Base-by-base conservation (phyloP, 805 yeast genomes). In the Pichia heedii region DNA sequence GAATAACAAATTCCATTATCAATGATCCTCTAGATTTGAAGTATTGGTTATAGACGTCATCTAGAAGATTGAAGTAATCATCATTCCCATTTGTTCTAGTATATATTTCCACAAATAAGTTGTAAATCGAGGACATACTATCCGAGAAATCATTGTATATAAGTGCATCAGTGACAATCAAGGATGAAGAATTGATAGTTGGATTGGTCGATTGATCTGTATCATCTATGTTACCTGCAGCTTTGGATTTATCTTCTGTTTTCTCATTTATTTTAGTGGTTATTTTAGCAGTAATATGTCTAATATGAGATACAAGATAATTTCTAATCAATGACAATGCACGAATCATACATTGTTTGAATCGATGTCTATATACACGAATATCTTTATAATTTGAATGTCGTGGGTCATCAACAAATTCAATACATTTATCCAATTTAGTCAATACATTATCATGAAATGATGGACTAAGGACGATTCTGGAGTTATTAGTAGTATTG, bases 311-410 rank as follows among this genome's bases (percentile, higher is more conserved):
- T 10, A 68, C 68, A 43, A 84, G 62, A 56, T 80, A 86, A 54
- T 81, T 84, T 49, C 81, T 73, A 15, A 87, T 75, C 46, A 90
- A 66, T 0, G 93, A 78, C 38, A 87, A 69, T 1, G 94, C 81
- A 46, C 96, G 72, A 1, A 89, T 79, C 72, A 87, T 70, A 54
- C 96, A 85, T 53, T 85, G 94, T 48, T 84, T 76, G 63, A 85
- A 86, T 46, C 89, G 73, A 49, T 79, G 76, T 39, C 71, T 73
- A 57, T 84, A 87, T 2, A 76, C 56, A 22, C 79, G 90, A 11
- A 76, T 67, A 42, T 88, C 95, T 55, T 76, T 79, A 54, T 83
- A 82, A 10, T 56, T 47, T 5, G 56, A 48, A 45, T 79, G 79
- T 7, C 68, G 61, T 42, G 79, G 74, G 3, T 65, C 62, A 9